Evolutionary conservation across 2,329 filamentous ascomycete genomes (phyloP).

Genomic region (Xylariaceae sp.): DNA sequence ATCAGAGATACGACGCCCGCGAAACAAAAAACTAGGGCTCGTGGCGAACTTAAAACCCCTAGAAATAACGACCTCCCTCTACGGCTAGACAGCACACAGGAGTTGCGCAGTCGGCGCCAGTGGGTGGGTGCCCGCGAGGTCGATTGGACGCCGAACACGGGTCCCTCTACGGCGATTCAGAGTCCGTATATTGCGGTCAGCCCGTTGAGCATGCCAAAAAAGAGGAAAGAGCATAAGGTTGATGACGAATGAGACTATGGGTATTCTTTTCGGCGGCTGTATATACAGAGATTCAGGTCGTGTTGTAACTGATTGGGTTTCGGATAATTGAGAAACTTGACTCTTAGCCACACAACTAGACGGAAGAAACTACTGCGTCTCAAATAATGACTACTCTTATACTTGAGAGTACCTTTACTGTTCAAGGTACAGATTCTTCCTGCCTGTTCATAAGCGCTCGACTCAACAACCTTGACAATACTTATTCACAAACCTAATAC

Average conservation of each 20-base stretch:
- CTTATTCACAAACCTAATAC: constrained; percentile 15
- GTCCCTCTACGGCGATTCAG: constrained; percentile 24
- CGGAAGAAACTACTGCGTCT: too few relatives aligned
- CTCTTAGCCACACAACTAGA: too few relatives aligned
- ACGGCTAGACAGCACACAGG: neutral
- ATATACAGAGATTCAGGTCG: neutral
- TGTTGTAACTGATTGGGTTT: neutral
- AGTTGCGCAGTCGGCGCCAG: constrained; percentile 14
- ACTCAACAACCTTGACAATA: constrained; percentile 18
- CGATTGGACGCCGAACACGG: constrained; percentile 20
- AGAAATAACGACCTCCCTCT: constrained; percentile 20
- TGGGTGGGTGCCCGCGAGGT: constrained; percentile 22
- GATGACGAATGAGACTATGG: constrained; percentile 9
- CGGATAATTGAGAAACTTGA: too few relatives aligned
- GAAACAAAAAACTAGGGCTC: neutral
- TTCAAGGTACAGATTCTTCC: too few relatives aligned
- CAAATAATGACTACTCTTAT: too few relatives aligned
- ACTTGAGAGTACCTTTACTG: too few relatives aligned
- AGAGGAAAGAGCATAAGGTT: constrained; percentile 22
- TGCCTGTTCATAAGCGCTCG: too few relatives aligned
- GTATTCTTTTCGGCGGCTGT: neutral
- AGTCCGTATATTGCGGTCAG: constrained; percentile 24
- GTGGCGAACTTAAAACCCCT: too few relatives aligned
- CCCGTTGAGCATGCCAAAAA: constrained; percentile 21
- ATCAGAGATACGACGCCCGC: neutral